These are phyloP conservation scores for Arabidopsis arenosa DNA, from an alignment of 345 rosid species.

Conservation along the genomic window DNA sequence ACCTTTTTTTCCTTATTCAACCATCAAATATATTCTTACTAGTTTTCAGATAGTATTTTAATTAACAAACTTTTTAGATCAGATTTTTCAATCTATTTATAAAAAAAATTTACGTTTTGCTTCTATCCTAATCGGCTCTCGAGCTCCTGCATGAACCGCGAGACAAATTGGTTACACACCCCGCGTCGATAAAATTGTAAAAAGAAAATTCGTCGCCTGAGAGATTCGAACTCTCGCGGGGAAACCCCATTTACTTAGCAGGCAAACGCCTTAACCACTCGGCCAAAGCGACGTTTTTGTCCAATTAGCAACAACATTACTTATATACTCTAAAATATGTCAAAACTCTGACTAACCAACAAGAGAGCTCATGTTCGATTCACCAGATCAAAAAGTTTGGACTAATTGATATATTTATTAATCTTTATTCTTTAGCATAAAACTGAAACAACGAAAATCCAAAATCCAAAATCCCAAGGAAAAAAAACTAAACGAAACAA, in stretches of 20 bases:
- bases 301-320: accelerated
- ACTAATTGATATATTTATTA: neutral
- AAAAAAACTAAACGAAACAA: slow-evolving; percentile 2
- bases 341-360: neutral
- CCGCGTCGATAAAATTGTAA: neutral
- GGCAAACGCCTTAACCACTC: slow-evolving; percentile 77
- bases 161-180: neutral
- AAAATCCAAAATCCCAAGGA: neutral
- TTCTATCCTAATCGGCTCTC: neutral
- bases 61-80: neutral
- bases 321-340: neutral
- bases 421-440: neutral
- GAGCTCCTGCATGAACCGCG: neutral
- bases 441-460: neutral
- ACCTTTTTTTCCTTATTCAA: neutral
- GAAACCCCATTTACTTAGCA: slow-evolving; percentile 71
- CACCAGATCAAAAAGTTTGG: neutral
- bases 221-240: slow-evolving; percentile 88
- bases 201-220: slow-evolving; percentile 56
- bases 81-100: neutral
- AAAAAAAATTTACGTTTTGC: neutral
- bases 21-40: neutral
- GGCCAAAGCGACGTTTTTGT: slow-evolving; percentile 52
- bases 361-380: neutral
- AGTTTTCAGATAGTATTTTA: neutral